Evolutionary conservation across 768 basidiomycete genomes (phyloP), one percentile per base, ranked within the genome.

Genomic region (Lactifluus subvellereus): DNA sequence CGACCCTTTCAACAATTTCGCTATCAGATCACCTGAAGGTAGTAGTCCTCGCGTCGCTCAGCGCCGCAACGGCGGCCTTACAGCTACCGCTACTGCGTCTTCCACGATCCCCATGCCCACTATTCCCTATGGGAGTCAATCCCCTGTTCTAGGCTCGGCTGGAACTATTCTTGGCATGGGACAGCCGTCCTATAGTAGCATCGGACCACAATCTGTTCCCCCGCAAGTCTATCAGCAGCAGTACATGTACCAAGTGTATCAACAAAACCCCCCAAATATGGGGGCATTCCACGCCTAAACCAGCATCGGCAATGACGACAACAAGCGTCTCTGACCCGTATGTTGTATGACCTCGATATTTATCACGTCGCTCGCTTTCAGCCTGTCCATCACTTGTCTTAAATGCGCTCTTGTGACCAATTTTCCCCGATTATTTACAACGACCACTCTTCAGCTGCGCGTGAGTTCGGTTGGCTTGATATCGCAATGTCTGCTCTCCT

Each of bases 181-280:
- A 50, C 87, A 87, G 67, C 77, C 82, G n/a, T 72, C 85, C 47
- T 91, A 88, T 73, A 80, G 78, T 65, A 80, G 78, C 57, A 79
- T 86, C 77, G 71, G 80, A 22, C 79, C 77, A 40, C 80, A 85
- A 66, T 81, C 84, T 62, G 76, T 84, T 51, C 80, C 86, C 10
- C 81, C 86, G 65, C 87, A 89, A 70, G 78, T 88, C 72, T 91
- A 91, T 75, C 88, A 88, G 72, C 88, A 88, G 72, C 75, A 66
- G 60, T 90, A 89, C 77, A 85, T 89, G 87, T 89, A 89, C 71
- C 85, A 86, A 75, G 77, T 86, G 70, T 89, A 89, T 75, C 86
- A 86, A 73, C 86, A 88, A 75, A 85, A 82, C 67, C 83, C 85
- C 22, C 82, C 83, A 67, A 87, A 88, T 74, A 88, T 91, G 85